Base-by-base conservation (phyloP, 257 asterid species). In the Solanum tarijense region DNA sequence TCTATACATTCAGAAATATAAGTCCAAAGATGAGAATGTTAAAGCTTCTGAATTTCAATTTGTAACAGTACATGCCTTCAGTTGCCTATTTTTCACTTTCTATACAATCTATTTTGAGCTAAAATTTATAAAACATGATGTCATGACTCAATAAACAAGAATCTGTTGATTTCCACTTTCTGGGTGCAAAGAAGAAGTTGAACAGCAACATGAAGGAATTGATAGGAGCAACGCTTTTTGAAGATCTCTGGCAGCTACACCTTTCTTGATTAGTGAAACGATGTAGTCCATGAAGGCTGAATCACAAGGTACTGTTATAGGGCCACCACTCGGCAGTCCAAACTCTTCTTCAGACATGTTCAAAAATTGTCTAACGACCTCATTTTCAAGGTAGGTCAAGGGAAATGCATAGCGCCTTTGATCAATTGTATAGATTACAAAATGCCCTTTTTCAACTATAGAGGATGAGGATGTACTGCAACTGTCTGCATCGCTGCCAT, bases 321-420 rank as follows among this genome's bases (percentile, higher is more conserved):
- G 78, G 6, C 13, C 25, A 14, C 13, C 78, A 71, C 78, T 32
- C 2, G 78, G 6, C 0, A 71, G 41, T 1, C 78, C 41, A 71
- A 32, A 7, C 13, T 71, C 41, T 71, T 31, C 78, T 71, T 71
- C 90, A 0, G 90, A 91, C 83, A 91, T 90, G 41, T 38, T 38
- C 0, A 38, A 38, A 38, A 38, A 11, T 38, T 38, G 41, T 3
- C 41, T 38, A 38, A 38, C 11, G 41, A 38, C 41, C 0, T 38
- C 41, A 38, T 38, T 38, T 38, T 38, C 41, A 38, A 38, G 41
- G 34, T 86, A 88, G 35, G 65, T 34, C 4, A 92, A 73, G 0
- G 92, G 93, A 78, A 90, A 48, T 48, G 87, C 74, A 31, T 86
- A 92, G 34, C 93, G 79, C 12, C 38, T 52, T 75, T 89, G 41